Conservation (phyloP, 2,329 filamentous ascomycete genomes). For the Aciculosporium take region DNA sequence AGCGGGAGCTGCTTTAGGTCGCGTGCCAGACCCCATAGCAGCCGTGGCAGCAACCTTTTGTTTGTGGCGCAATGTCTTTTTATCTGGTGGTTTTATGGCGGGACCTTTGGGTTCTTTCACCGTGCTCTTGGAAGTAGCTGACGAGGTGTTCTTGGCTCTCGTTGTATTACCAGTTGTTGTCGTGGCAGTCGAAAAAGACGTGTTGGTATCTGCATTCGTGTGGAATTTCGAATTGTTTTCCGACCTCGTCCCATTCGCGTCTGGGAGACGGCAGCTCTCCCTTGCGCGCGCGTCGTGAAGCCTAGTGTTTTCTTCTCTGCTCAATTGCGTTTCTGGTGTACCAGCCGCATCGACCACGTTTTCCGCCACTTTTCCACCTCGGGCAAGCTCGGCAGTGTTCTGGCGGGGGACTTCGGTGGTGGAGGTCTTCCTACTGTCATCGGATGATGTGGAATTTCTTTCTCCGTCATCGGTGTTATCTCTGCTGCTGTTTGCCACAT, state of each 20-base stretch:
- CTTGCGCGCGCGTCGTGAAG: not conserved
- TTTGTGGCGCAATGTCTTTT: not conserved
- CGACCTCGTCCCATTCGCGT: not conserved
- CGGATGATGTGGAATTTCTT: constrained; percentile 14
- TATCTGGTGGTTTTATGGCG: not conserved
- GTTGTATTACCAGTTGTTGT: not conserved
- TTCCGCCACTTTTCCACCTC: not conserved
- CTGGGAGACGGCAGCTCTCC: not conserved
- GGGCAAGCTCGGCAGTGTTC: not conserved
- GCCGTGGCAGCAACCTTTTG: constrained; percentile 8
- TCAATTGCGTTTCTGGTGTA: not conserved
- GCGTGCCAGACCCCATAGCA: not conserved
- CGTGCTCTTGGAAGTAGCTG: not conserved
- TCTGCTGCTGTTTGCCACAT: constrained; percentile 17
- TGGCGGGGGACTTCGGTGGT: not conserved
- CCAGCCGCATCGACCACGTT: not conserved
- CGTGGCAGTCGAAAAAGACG: not conserved
- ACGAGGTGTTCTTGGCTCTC: not conserved
- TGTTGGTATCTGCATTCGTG: not conserved
- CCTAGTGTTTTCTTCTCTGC: not conserved
- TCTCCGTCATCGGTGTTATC: constrained; percentile 25
- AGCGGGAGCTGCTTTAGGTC: constrained; percentile 16
- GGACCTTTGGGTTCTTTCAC: not conserved
- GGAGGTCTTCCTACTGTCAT: constrained; percentile 11
- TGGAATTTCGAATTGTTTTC: not conserved